Percentiles rank a stretch among this genome's conserved stretches.
Evolutionary conservation across 2,329 filamentous ascomycete genomes (phyloP).

Genomic region (Plectosphaerella plurivora): DNA sequence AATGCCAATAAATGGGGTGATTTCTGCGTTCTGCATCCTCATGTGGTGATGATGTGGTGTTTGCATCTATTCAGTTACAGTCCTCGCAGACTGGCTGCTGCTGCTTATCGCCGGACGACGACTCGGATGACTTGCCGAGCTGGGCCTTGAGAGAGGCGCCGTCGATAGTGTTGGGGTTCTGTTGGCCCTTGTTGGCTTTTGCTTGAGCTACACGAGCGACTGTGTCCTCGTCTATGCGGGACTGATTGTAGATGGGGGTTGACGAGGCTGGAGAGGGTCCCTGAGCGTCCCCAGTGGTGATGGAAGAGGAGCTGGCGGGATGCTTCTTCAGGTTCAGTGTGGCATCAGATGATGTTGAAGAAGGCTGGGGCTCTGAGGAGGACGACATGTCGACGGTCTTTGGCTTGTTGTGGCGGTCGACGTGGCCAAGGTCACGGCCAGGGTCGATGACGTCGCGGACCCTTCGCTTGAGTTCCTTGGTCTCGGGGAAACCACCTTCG

Average conservation of each 20-base stretch:
- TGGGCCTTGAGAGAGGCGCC: conserved; percentile 1
- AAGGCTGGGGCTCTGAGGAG: neutral
- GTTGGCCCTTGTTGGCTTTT: conserved; percentile 10
- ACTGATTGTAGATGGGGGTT: neutral
- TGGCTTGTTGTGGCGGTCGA: conserved; percentile 50
- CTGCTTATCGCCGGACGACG: no score
- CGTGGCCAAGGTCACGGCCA: conserved; percentile 72
- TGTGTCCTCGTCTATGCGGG: conserved; percentile 4
- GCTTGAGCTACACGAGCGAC: conserved; percentile 6
- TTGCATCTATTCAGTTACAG: neutral
- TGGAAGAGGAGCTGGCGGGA: neutral
- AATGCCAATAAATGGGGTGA: neutral
- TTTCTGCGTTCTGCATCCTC: no score
- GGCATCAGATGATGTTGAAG: neutral
- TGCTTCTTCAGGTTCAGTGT: neutral
- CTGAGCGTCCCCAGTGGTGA: neutral
- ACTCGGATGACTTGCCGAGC: neutral
- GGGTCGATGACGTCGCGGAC: conserved; percentile 82
- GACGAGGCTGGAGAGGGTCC: neutral
- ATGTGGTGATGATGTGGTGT: neutral
- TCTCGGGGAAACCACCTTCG: conserved; percentile 90
- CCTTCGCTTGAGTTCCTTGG: conserved; percentile 82
- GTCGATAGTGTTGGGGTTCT: neutral
- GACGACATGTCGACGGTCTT: neutral
- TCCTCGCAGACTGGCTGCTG: conserved; percentile 9